These are phyloP conservation scores for Podaxis pistillaris DNA, from an alignment of 768 basidiomycete genomes.

Conservation along the genomic window DNA sequence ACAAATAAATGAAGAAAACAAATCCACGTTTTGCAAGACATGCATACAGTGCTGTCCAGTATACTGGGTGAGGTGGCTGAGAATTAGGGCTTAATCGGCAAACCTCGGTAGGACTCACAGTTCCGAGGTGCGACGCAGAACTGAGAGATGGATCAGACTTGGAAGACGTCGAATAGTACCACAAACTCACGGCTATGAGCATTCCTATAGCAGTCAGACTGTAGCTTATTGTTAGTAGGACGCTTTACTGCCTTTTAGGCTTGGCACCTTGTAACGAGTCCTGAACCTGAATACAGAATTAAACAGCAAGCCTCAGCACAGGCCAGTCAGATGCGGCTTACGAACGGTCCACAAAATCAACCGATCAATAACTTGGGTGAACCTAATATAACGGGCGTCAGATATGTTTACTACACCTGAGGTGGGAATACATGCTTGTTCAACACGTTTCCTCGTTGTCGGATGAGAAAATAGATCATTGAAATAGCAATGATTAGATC, in stretches of 20 bases:
- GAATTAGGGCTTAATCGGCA: not conserved
- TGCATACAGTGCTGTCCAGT: conserved; percentile 5
- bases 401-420: not conserved
- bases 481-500: conserved; percentile 11
- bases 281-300: not conserved
- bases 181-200: conserved; percentile 1
- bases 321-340: not conserved
- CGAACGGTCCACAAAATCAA: conserved; percentile 6
- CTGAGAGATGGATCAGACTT: not conserved
- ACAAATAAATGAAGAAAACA: not conserved
- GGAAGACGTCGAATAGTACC: not conserved
- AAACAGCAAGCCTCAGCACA: not conserved
- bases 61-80: not conserved
- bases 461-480: conserved; percentile 9
- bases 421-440: not conserved
- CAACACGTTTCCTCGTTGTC: conserved; percentile 1
- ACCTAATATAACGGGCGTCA: not conserved
- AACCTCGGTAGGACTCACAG: not conserved
- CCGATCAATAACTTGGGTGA: not conserved
- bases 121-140: not conserved
- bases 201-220: conserved; percentile 2
- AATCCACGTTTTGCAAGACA: conserved; percentile 3
- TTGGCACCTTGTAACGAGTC: conserved; percentile 4
- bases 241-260: not conserved
- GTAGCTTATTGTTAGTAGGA: not conserved